Base-by-base conservation (phyloP, 108 stramenopile species). In the Cyclotella baltica region DNA sequence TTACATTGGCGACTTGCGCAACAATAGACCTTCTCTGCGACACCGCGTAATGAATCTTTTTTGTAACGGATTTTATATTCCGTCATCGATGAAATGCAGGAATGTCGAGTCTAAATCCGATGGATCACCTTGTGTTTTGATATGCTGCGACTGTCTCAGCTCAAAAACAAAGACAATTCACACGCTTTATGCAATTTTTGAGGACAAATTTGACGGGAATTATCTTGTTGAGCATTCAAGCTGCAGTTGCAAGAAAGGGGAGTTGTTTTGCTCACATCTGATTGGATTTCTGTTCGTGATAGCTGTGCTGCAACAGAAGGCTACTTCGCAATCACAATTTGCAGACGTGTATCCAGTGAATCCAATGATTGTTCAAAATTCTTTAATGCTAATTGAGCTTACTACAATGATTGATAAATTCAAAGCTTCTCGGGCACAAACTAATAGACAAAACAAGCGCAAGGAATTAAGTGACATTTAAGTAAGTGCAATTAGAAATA, bases 241-340 rank as follows among this genome's bases (percentile, higher is more conserved):
- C 4, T 71, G 70, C 22, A 59, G 70, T 47, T 71, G 70, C 33
- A 43, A 71, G 11, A 56, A 71, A 9, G 70, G 70, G 9, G 53
- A 36, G 19, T 23, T 22, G 3, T 71, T 71, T 43, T 71, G 70
- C 35, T 71, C 70, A 2, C 56, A 71, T 28, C 18, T 23, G 11
- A 37, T 71, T 6, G 55, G 70, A 23, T 58, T 71, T 13, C 13
- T 71, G 23, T 71, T 56, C 23, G 16, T 71, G 6, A 29, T 59
- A 8, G 28, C 27, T 30, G 22, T 58, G 8, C 9, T 71, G 35
- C 70, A 71, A 47, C 67, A 50, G 50, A 33, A 19, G 51, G 46
- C 23, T 11, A 43, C 34, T 25, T 27, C 28, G 43, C 46, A 43
- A 43, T 6, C 15, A 43, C 10, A 43, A 43, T 43, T 43, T 13